Base-by-base conservation (phyloP, 2,329 filamentous ascomycete genomes). In the Chaetothyriales sp. region DNA sequence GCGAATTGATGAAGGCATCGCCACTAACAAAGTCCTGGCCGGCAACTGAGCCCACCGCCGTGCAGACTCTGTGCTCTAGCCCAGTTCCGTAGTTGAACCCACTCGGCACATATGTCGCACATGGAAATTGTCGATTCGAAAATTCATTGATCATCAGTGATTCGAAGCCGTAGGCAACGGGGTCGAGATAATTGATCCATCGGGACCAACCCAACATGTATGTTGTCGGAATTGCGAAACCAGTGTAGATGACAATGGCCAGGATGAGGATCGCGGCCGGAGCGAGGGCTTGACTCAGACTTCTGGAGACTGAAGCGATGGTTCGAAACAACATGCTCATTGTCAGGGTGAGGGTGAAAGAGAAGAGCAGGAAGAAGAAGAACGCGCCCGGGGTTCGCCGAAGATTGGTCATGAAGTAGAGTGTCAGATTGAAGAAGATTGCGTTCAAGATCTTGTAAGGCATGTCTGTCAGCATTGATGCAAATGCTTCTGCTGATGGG, bases 391-490 rank as follows among this genome's bases (percentile, higher is more conserved):
- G 72, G 56, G 84, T 81, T 52, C 87, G 77, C 51, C 85, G 78
- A 28, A 95, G 71, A 58, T 89, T 85, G 0, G 86, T 84, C 80
- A 95, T 82, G 69, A 95, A 95, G 70, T 95, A 95, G 2, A 95
- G 69, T 1, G 80, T 75, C 29, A 89, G 49, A 64, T 94, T 94
- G 74, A 94, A 94, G 3, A 78, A 69, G 57, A 94, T 75, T 1
- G 79, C 70, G 60, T 89, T 89, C n/a, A 68, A 40, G 7, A 94
- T 68, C 67, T 92, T 94, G 68, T 87, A 87, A 0, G 89, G 89
- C 69, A 94, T 70, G 61, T 95, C 89, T 56, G 80, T 84, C 28
- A 95, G 68, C 83, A 94, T 92, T 8, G 86, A 92, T 0, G 86
- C 81, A 54, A 87, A 76, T n/a, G 88, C 86, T 73, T 95, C 89